These are phyloP conservation scores for Ormosia emarginata DNA, from an alignment of 306 rosid species.

Conservation along the genomic window DNA sequence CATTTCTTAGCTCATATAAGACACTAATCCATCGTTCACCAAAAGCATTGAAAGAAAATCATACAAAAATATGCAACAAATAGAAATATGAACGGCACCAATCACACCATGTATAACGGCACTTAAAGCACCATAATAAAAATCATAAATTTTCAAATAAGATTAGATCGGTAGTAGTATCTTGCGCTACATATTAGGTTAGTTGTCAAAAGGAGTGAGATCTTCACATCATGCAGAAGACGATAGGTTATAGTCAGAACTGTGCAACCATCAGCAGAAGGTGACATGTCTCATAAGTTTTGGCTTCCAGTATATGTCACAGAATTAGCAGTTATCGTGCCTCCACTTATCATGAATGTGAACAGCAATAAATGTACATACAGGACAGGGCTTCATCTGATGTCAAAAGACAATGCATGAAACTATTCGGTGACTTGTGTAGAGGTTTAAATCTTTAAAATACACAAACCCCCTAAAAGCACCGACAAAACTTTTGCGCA, in stretches of 20 bases:
- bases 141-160: conserved; percentile 2
- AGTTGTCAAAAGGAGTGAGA: conserved; percentile 32
- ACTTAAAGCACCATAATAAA: conserved; percentile 9
- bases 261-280: conserved; percentile 45
- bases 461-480: conserved; percentile 48
- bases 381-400: conserved; percentile 36
- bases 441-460: conserved; percentile 49
- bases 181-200: conserved; percentile 30
- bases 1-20: not conserved
- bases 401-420: conserved; percentile 19
- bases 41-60: conserved; percentile 3
- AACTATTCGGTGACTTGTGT: conserved; percentile 41
- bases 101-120: not conserved
- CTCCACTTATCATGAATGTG: conserved; percentile 35
- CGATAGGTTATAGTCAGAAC: conserved; percentile 33
- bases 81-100: not conserved
- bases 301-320: conserved; percentile 26
- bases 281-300: conserved; percentile 31
- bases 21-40: not conserved
- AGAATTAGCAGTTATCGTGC: conserved; percentile 47
- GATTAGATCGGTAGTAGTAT: conserved; percentile 18
- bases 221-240: conserved; percentile 27
- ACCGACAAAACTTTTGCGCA: conserved; percentile 12
- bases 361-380: conserved; percentile 39
- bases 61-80: conserved; percentile 13